phyloP scores from a whole-genome alignment of 176 grass and related monocot genomes.

The Poa annua region DNA sequence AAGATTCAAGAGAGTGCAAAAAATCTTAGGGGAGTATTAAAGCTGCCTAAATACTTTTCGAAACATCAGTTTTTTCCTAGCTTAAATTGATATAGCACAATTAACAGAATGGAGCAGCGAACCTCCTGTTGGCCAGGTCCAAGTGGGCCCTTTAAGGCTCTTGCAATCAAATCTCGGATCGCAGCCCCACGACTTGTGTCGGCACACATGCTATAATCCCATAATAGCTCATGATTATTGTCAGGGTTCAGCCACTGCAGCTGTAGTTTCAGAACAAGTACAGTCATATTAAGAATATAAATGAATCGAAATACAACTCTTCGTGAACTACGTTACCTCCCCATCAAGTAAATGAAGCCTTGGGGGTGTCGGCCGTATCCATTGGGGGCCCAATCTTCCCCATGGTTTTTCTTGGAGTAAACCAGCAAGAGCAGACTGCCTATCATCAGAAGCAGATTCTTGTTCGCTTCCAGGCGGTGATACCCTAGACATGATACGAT shows the following conservation, averaged over 20 bases:
- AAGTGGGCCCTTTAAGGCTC: conserved; percentile 95
- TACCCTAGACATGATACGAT: conserved; percentile 47
- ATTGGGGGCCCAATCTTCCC: conserved; percentile 76
- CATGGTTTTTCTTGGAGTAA: conserved; percentile 63
- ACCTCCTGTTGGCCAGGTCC: conserved; percentile 97
- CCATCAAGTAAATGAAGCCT: conserved; percentile 87
- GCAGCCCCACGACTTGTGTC: conserved; percentile 90
- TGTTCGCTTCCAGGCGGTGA: conserved; percentile 63
- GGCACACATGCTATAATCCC: conserved; percentile 98
- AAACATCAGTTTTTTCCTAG: conserved; percentile 2
- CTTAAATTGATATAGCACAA: conserved; percentile 37
- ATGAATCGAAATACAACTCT: conserved; percentile 22
- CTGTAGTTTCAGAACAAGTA: conserved; percentile 53
- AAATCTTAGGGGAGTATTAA: conserved; percentile 10
- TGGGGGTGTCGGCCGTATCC: conserved; percentile 85
- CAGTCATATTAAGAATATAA: conserved; percentile 33
- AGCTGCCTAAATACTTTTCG: conserved; percentile 28
- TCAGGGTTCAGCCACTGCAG: conserved; percentile 90
- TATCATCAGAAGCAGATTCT: conserved; percentile 58
- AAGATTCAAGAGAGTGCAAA: background rate
- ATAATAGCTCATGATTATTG: conserved; percentile 95
- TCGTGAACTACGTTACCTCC: conserved; percentile 62
- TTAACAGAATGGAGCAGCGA: conserved; percentile 61
- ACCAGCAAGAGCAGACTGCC: conserved; percentile 63
- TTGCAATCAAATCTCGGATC: conserved; percentile 91